Evolutionary conservation across 306 rosid species (phyloP).

Genomic region (Trichosanthes truncata): DNA sequence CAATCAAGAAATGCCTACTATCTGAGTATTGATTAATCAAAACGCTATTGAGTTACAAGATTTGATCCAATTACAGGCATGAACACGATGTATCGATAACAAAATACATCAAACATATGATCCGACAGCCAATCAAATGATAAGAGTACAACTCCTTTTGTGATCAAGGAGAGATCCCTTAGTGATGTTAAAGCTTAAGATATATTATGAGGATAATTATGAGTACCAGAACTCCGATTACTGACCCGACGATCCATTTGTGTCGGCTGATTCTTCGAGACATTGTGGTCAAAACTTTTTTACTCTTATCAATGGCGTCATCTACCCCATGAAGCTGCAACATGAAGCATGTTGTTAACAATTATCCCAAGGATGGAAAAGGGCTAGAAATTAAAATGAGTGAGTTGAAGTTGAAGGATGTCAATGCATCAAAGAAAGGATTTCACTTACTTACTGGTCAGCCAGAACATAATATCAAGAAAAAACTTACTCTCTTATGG

Average conservation of each 20-base stretch:
- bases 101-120: not conserved
- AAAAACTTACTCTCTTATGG: slow-evolving; percentile 12
- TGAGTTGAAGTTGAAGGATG: not conserved
- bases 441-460: not conserved
- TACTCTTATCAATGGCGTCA: slow-evolving; percentile 16
- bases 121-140: not conserved
- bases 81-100: not conserved
- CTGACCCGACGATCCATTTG: slow-evolving; percentile 12
- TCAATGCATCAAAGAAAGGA: not conserved
- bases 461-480: not conserved
- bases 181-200: slow-evolving; percentile 1
- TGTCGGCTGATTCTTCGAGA: slow-evolving; percentile 5
- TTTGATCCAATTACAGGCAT: not conserved
- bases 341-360: not conserved
- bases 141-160: not conserved
- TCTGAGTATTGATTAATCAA: not conserved
- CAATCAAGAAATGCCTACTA: not conserved
- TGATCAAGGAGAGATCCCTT: not conserved
- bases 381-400: not conserved
- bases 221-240: slow-evolving; percentile 9
- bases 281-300: slow-evolving; percentile 10
- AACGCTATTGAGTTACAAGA: not conserved
- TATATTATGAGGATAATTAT: slow-evolving; percentile 11
- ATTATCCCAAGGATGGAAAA: not conserved
- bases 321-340: slow-evolving; percentile 18